Base-by-base conservation (phyloP, 495 filamentous ascomycete genomes). In the Parathielavia appendiculata region DNA sequence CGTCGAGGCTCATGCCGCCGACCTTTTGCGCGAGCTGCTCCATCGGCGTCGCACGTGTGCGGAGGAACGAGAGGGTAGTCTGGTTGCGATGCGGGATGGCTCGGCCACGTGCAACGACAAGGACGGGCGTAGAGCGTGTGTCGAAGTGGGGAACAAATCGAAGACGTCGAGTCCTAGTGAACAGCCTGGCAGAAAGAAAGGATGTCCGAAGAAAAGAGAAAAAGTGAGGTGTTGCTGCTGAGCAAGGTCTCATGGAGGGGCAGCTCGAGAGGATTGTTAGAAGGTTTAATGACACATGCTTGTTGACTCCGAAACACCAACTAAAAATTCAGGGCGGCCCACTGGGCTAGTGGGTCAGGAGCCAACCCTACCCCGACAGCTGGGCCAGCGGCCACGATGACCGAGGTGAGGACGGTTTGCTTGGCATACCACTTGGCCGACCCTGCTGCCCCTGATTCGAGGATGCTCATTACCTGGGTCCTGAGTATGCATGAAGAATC, bases 1-100 rank as follows among this genome's bases (percentile, higher is more conserved):
- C 65, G 10, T 70, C 69, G 63, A 79, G 69, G 22, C 58, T 66
- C 39, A 76, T 54, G 65, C 71, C 64, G 19, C 73, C 68, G 48
- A 79, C 66, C 66, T 72, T 63, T 48, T 64, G 58, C 17, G 67
- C 64, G 54, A 76, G 69, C 61, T 73, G 58, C 16, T 72, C 69
- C 59, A 78, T 70, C 20, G 59, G 41, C 46, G 43, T 48, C 30
- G 62, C 54, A 63, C 64, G 64, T 56, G 60, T 59, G 53, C 59
- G 62, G 35, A 10, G 52, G 45, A 30, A 23, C 54, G 54, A 57
- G 50, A 19, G 35, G 51, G 44, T 52, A 5, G 5, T 39, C 4
- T 51, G 50, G 35, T 43, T n/a, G 53, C 17, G 46, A 46, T 12
- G 30, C 16, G 9, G 43, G 48, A 57, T 56, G 58, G 51, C 48